A percentile compares a stretch with the other conserved stretches of the same genome.
Evolutionary conservation across 2,329 filamentous ascomycete species (phyloP).

Genomic region (Phialocephala subalpina): DNA sequence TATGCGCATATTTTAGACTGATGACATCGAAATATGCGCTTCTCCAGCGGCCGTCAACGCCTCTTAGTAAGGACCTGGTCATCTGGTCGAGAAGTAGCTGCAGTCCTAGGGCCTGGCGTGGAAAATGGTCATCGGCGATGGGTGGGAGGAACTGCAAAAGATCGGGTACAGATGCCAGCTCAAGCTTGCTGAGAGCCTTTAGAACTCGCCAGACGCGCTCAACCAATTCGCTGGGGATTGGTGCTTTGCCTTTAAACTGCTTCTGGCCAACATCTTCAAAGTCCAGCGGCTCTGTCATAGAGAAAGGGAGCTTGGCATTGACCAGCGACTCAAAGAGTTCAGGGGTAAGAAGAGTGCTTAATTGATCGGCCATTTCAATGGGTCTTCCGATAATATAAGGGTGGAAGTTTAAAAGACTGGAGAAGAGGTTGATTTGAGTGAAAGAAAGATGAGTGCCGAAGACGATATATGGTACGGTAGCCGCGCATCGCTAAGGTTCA

Average conservation of each 20-base stretch:
- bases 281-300: constrained; percentile 4
- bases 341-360: constrained; percentile 5
- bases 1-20: constrained; percentile 22
- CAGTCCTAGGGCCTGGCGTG: constrained; percentile 40
- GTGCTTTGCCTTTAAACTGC: constrained; percentile 8
- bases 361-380: constrained; percentile 4
- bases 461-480: not conserved
- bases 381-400: constrained; percentile 2
- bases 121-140: constrained; percentile 35
- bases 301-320: constrained; percentile 7
- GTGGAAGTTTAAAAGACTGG: not conserved
- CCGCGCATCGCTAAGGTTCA: too few species aligned
- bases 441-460: not conserved
- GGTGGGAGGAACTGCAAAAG: constrained; percentile 38
- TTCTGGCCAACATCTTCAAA: constrained; percentile 8
- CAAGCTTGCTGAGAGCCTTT: constrained; percentile 34
- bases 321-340: not conserved
- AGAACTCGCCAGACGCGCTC: constrained; percentile 9
- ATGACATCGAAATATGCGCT: constrained; percentile 40
- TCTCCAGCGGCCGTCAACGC: constrained; percentile 40
- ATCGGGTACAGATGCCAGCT: constrained; percentile 38
- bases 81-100: constrained; percentile 42
- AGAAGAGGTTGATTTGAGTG: constrained; percentile 4
- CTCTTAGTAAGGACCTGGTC: constrained; percentile 36
- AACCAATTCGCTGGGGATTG: constrained; percentile 3